Evolutionary conservation across 2,329 filamentous ascomycete genomes (phyloP).

Genomic region (Sarocladium oryzae): DNA sequence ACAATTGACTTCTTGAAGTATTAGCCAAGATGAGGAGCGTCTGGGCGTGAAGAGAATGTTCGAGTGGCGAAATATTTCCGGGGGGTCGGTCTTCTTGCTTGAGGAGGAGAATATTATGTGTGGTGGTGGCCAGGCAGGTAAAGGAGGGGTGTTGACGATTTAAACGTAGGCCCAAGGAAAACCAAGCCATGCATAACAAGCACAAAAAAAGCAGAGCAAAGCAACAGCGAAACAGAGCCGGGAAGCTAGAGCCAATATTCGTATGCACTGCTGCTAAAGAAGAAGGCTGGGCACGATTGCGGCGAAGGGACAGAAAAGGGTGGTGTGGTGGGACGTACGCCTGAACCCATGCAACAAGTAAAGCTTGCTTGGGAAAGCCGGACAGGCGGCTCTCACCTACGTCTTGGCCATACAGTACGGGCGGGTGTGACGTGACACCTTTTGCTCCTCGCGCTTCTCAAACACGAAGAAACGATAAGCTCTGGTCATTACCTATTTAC

Average conservation of each 20-base stretch:
- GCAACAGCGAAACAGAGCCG: no score
- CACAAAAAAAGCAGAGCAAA: no score
- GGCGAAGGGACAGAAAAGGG: not conserved
- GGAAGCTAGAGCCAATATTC: no score
- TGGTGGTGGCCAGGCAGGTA: not conserved
- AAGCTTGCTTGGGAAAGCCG: not conserved
- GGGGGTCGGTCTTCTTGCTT: no score
- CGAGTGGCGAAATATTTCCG: no score
- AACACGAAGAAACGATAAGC: conserved; percentile 6
- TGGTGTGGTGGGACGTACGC: not conserved
- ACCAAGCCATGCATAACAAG: no score
- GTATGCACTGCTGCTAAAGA: conserved; percentile 6
- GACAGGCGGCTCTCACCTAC: not conserved
- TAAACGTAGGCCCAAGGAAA: not conserved
- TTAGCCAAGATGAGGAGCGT: not conserved
- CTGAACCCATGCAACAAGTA: not conserved
- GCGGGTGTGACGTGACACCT: no score
- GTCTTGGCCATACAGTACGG: not conserved
- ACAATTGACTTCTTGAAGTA: not conserved
- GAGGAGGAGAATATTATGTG: not conserved
- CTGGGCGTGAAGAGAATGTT: not conserved
- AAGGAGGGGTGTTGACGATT: conserved; percentile 3
- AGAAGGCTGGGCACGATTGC: conserved; percentile 1
- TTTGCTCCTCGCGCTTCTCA: not conserved
- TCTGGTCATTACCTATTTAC: not conserved